Percentiles rank a stretch among this genome's conserved stretches.
phyloP scores from a whole-genome alignment of 257 asterid species.

The Apocynum venetum region DNA sequence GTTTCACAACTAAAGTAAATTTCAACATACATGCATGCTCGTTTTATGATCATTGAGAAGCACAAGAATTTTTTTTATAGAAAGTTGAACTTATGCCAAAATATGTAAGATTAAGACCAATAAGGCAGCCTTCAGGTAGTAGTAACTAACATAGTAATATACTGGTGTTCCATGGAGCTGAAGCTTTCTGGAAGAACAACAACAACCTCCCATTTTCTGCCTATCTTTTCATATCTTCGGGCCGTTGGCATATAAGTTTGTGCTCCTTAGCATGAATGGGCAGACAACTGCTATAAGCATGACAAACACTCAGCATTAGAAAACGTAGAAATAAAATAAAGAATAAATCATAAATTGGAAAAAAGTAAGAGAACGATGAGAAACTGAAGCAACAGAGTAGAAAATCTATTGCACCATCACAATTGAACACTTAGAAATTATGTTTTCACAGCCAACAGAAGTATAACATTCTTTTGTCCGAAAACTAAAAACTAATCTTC shows the following conservation, averaged over 20 bases:
- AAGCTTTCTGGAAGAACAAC: conserved; percentile 68
- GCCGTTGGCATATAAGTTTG: neutral
- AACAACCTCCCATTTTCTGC: conserved; percentile 76
- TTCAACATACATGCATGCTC: neutral
- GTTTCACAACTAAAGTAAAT: neutral
- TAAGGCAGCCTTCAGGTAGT: neutral
- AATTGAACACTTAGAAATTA: neutral
- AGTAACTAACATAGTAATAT: conserved; percentile 62
- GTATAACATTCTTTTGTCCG: neutral
- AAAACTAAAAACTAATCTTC: neutral
- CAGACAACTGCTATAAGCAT: conserved; percentile 5
- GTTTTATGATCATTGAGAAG: neutral
- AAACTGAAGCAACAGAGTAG: neutral
- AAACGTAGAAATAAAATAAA: neutral
- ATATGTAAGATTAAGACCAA: neutral
- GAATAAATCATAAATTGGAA: neutral
- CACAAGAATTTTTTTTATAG: neutral
- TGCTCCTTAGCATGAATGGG: neutral
- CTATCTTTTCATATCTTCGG: conserved; percentile 10
- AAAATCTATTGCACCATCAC: neutral
- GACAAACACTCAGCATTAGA: neutral
- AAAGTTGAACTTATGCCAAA: neutral
- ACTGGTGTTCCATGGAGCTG: conserved; percentile 69
- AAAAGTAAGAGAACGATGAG: neutral
- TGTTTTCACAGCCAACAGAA: neutral